Evolutionary conservation across 441 rosid genomes (phyloP).

Genomic region (Biscutella auriculata): DNA sequence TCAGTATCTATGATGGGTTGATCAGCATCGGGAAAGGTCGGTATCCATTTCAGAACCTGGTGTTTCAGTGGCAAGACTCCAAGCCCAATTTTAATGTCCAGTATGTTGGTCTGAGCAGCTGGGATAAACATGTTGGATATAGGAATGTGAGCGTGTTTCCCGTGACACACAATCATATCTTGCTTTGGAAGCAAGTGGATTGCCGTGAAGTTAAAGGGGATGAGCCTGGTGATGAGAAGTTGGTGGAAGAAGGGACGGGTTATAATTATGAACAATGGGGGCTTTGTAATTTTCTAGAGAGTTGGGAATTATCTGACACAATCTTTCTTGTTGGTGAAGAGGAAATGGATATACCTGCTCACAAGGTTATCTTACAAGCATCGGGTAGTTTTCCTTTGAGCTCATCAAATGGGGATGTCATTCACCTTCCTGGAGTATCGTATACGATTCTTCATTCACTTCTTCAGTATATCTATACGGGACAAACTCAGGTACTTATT

Average conservation of each 20-base stretch:
- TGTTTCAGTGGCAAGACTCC: constrained; percentile 81
- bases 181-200: constrained; percentile 85
- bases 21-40: constrained; percentile 84
- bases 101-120: constrained; percentile 89
- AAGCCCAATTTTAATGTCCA: constrained; percentile 76
- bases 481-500: constrained; percentile 64
- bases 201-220: constrained; percentile 36
- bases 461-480: constrained; percentile 71
- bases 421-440: constrained; percentile 37
- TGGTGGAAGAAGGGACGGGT: constrained; percentile 35
- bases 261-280: constrained; percentile 63
- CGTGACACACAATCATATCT: constrained; percentile 59
- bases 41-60: constrained; percentile 92
- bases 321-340: constrained; percentile 60
- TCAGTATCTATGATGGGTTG: constrained; percentile 84
- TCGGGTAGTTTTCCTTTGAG: constrained; percentile 58
- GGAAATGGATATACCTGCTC: constrained; percentile 66
- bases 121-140: constrained; percentile 97
- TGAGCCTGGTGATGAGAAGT: constrained; percentile 43
- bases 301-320: constrained; percentile 65
- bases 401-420: constrained; percentile 32
- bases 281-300: constrained; percentile 67
- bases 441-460: constrained; percentile 68
- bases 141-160: constrained; percentile 90
- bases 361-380: constrained; percentile 74